Base-by-base conservation (phyloP, 331 rosid species). In the Telfairia occidentalis region DNA sequence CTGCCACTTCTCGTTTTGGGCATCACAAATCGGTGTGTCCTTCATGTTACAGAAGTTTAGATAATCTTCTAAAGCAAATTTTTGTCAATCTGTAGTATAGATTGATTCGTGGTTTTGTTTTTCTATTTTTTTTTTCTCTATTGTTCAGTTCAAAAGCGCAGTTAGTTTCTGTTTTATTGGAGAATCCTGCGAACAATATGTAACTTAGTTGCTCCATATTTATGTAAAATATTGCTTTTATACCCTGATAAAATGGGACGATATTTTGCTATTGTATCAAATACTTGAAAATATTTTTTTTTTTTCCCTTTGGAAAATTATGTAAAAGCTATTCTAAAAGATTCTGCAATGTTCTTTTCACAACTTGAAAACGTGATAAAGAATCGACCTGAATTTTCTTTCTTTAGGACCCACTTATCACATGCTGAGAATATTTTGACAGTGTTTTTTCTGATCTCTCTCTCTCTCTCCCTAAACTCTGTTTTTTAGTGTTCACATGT, bases 1-100 rank as follows among this genome's bases (percentile, higher is more conserved):
- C 81, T 69, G 85, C 89, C 18, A 18, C 0, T 3, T 77, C 76
- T 66, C 34, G 88, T 9, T 26, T 13, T 26, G 57, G 52, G n/a
- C 55, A 43, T 42, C 34, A 21, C 21, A 71, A 46, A 18, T 49
- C 77, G 64, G 64, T 43, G 32, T 45, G 53, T 55, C 79, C 45
- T 24, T 15, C 53, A 67, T 19, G 15, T 42, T 65, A 60, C 15
- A 48, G 34, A 38, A 16, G 77, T 43, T 76, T 58, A 70, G 70
- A 63, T 45, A 57, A 64, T 32, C 15, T 9, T 65, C 65, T 5
- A 69, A 24, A 71, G 75, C 58, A 71, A 46, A 48, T 48, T 71
- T 71, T 71, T 71, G 60, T 71, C 76, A 48, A 71, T 71, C 76
- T 71, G 75, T 48, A 71, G 75, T 37, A 46, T 71, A 71, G 42